These are phyloP conservation scores for Xylaria palmicola DNA, from an alignment of 495 filamentous ascomycete species.

Conservation along the genomic window DNA sequence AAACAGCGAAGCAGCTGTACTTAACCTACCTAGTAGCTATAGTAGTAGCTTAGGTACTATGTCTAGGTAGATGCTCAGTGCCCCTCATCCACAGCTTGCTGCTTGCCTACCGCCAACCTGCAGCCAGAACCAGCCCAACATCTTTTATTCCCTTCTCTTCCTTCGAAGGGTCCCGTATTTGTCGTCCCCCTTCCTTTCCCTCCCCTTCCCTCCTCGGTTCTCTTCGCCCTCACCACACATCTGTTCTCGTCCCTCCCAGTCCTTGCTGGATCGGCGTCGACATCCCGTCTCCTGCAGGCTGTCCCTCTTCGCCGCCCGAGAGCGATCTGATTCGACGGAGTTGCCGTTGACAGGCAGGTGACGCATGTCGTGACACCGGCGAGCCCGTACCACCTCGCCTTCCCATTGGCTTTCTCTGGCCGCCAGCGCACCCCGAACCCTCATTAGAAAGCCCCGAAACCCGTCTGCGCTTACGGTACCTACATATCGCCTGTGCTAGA, in stretches of 20 bases:
- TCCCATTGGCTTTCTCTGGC: constrained; percentile 11
- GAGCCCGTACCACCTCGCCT: neutral
- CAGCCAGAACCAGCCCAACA: neutral
- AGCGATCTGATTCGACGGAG: neutral
- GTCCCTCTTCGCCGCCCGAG: neutral
- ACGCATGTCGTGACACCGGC: constrained; percentile 15
- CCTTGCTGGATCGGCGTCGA: neutral
- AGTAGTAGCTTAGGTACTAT: too few relatives aligned
- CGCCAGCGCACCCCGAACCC: constrained; percentile 1
- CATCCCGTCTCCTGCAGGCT: neutral
- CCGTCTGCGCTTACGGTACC: constrained; percentile 3
- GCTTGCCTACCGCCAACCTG: neutral
- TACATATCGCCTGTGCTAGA: neutral
- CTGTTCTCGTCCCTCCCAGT: neutral
- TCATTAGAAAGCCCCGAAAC: constrained; percentile 10
- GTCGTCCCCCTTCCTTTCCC: neutral
- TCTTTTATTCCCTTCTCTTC: neutral
- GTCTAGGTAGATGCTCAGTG: too few relatives aligned
- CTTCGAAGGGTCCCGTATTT: neutral
- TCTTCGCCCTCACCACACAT: neutral
- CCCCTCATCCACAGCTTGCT: too few relatives aligned
- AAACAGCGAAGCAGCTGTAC: too few relatives aligned
- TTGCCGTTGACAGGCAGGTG: constrained; percentile 12
- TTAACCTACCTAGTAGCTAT: too few relatives aligned
- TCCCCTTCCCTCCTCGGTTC: neutral